Base-by-base conservation (phyloP, 2,329 filamentous ascomycete genomes). In the Arthrobotrys sinensis region DNA sequence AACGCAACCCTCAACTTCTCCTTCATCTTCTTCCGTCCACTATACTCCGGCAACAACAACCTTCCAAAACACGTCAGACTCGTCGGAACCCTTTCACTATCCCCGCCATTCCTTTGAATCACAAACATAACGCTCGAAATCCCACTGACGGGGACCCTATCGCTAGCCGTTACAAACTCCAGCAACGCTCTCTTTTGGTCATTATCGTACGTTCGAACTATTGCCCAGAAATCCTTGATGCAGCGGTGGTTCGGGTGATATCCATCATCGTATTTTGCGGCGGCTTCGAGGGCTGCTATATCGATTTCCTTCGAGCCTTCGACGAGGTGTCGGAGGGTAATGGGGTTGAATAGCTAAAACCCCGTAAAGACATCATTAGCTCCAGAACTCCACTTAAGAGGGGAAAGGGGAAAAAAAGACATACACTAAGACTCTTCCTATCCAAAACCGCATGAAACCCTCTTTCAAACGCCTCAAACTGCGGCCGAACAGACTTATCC, bases 31-130 rank as follows among this genome's bases (percentile, higher is more conserved):
- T 92, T 90, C 82, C 87, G 89, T 48, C 78, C 66, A 67, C 86
- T 87, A 84, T 98, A 99, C 84, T 94, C 91, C 0, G 96, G 96
- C 79, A 99, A 84, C 80, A 97, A 85, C 53, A 99, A 85, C 57
- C 92, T 94, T 1, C 95, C 93, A 85, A 97, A 98, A 84, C 96
- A 99, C 0, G 96, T 99, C 82, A 94, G 91, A 79, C 93, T 95
- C 4, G 92, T 97, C 2, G 96, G 96, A 81, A 99, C 83, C 80
- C 86, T 83, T 84, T 82, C 81, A 32, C 72, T 80, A 78, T 88
- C 91, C 68, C 90, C 87, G 14, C 92, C 90, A 82, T 94, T 93
- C 82, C 89, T 90, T 84, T 95, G 92, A 50, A 99, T 88, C 12
- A 93, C 89, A 84, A 98, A 98, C 82, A 92, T 90, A 55, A 98